A percentile compares a stretch with the other conserved stretches of the same genome.
Evolutionary conservation across 257 asterid genomes (phyloP).

Genomic region (Solanum arcanum): DNA sequence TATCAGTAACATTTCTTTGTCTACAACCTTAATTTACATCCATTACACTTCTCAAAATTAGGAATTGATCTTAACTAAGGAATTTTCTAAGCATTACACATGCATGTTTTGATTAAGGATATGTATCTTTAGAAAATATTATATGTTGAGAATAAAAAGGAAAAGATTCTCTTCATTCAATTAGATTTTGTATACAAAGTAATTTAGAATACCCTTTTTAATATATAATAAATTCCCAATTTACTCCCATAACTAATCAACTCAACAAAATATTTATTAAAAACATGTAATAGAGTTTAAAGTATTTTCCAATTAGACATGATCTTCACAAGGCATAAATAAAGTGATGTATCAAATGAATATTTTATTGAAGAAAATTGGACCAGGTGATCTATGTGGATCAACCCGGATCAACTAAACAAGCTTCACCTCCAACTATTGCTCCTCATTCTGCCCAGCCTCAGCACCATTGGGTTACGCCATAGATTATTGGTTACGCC

Average conservation of each 20-base stretch:
- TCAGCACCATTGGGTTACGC: no score
- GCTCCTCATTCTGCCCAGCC: no score
- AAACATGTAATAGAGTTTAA: neutral
- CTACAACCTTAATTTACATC: neutral
- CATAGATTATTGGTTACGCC: no score
- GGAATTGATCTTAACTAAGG: neutral
- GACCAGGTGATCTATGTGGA: no score
- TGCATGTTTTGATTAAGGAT: neutral
- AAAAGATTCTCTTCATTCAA: neutral
- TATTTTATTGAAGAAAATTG: no score
- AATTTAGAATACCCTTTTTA: neutral
- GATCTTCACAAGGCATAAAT: neutral
- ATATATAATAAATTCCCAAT: neutral
- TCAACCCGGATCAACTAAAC: no score
- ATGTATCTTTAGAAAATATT: neutral
- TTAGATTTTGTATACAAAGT: neutral
- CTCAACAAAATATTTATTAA: neutral
- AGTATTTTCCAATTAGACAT: neutral
- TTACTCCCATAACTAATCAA: neutral
- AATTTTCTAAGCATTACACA: neutral
- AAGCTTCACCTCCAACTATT: no score
- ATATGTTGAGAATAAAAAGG: neutral
- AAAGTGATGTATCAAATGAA: neutral
- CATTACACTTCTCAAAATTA: neutral
- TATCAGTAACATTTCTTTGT: neutral